Base-by-base conservation (phyloP, 2,329 filamentous ascomycete genomes). In the Fusarium sp. region DNA sequence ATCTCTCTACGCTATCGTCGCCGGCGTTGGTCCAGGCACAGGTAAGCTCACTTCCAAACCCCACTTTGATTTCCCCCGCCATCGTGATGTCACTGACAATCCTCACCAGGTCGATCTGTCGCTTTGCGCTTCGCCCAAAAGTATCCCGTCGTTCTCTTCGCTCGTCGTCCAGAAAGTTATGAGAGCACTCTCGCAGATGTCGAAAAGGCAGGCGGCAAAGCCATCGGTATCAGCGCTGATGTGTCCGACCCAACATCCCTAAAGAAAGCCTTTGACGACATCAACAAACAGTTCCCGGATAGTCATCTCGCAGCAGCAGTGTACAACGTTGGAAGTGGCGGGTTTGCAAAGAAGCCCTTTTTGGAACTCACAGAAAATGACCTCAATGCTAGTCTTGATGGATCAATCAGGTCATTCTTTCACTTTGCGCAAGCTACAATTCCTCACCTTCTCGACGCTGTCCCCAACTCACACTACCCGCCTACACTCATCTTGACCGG, bases 401-500 rank as follows among this genome's bases (percentile, higher is more conserved):
- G 80, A 4, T 85, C 84, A 41, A 83, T 82, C 8, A 84, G 84
- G 36, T 93, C 92, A 13, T 90, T 91, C 30, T 93, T 93, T 78
- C 81, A 90, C 72, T 97, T 97, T 78, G 88, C 92, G 1, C 89
- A 95, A 77, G 83, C 85, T 4, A 83, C 87, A 1, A 80, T 97
- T 1, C 93, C 94, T 0, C 83, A 90, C 2, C 86, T 97, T 2
- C 84, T 94, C 3, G 84, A 88, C 23, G 83, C 89, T 0, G 85
- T 88, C 1, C 77, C 78, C 0, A 80, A 82, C 42, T 78, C 86
- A 0, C 82, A 73, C 3, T 80, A 93, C 74, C 92, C 93, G 6
- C 93, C 93, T 0, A 91, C 91, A 1, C 82, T 97, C 20, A 91
- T 97, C 74, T 92, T 97, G 79, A 97, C 94, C 0, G 94, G 94